Evolutionary conservation across 495 filamentous ascomycete genomes (phyloP), one percentile per base, ranked within the genome.

Genomic region (Amphirosellinia nigrospora): DNA sequence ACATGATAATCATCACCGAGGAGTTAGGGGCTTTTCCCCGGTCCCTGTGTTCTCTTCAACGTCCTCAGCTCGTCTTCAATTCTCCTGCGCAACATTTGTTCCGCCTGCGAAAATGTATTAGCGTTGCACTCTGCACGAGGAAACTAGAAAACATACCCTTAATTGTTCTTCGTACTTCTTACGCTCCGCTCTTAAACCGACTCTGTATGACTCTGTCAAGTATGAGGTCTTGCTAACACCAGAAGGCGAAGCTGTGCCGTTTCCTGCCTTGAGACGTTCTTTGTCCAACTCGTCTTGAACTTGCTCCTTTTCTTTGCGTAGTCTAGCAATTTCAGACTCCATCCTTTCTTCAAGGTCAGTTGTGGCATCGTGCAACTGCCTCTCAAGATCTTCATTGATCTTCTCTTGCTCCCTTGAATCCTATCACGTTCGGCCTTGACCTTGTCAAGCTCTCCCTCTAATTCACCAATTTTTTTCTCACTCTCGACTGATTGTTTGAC

Each of bases 401-500:
- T 36, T 66, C 28, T 75, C 75, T 48, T 79, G 72, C 72, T 85
- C 83, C 69, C 72, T 73, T 82, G 80, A 9, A 83, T 72, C 41
- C 23, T 75, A 34, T 73, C 64, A 32, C 72, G 73, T 26, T 75
- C 76, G 11, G 72, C 41, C 74, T 72, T 79, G 10, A 74, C 71
- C 45, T 81, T 76, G 67, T 86, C 83, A 41, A 86, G 75, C 79
- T 81, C 75, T 69, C 92, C 88, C 64, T 91, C 83, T 36, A 88
- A 81, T 73, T 98, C 96, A 13, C 96, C 85, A 70, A 86, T 86
- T 78, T 97, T 96, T 76, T 92, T 92, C 82, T 99, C 96, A 67
- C 91, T 92, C 72, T 93, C 89, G 66, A 99, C 91, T 53, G 88
- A 90, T 53, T 93, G 90, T 74, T 91, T 92, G 28, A 94, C 97